Conservation (phyloP, 2,329 filamentous ascomycete genomes). For the Pyrenochaeta sp. region DNA sequence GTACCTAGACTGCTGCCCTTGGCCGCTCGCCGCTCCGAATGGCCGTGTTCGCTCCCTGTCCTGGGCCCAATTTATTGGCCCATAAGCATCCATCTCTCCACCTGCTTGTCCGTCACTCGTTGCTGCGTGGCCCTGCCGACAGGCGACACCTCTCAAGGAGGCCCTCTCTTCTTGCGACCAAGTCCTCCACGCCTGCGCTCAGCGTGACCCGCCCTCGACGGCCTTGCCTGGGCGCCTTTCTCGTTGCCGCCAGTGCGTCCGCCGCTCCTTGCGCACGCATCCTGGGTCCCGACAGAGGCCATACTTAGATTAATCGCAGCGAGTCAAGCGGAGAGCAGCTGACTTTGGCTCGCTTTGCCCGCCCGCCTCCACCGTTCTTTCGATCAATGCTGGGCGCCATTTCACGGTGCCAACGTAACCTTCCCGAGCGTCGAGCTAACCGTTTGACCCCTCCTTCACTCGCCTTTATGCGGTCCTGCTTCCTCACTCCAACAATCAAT, state of each 20-base stretch:
- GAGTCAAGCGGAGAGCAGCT: conserved; percentile 25
- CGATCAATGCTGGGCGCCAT: conserved; percentile 17
- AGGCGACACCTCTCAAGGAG: neutral
- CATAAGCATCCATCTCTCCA: neutral
- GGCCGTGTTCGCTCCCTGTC: conserved; percentile 8
- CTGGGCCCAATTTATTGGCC: conserved; percentile 8
- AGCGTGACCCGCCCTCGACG: conserved; percentile 14
- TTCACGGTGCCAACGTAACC: conserved; percentile 26
- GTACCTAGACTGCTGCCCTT: conserved; percentile 11
- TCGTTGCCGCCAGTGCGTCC: conserved; percentile 15
- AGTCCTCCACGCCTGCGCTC: conserved; percentile 3
- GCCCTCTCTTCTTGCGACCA: too few relatives aligned
- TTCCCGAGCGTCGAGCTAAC: conserved; percentile 13
- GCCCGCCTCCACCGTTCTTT: conserved; percentile 22
- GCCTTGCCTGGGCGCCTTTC: conserved; percentile 6
- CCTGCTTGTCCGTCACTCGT: conserved; percentile 2
- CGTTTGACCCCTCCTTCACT: conserved; percentile 19
- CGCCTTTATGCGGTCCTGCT: conserved; percentile 14
- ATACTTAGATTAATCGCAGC: conserved; percentile 24
- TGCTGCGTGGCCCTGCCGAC: neutral
- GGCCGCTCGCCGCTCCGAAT: conserved; percentile 8
- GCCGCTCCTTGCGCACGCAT: conserved; percentile 8
- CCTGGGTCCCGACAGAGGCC: conserved; percentile 7
- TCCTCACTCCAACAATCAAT: conserved; percentile 18
- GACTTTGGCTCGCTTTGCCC: conserved; percentile 15